phyloP scores from a whole-genome alignment of 78 protist genomes.

The Andalucia godoyi region DNA sequence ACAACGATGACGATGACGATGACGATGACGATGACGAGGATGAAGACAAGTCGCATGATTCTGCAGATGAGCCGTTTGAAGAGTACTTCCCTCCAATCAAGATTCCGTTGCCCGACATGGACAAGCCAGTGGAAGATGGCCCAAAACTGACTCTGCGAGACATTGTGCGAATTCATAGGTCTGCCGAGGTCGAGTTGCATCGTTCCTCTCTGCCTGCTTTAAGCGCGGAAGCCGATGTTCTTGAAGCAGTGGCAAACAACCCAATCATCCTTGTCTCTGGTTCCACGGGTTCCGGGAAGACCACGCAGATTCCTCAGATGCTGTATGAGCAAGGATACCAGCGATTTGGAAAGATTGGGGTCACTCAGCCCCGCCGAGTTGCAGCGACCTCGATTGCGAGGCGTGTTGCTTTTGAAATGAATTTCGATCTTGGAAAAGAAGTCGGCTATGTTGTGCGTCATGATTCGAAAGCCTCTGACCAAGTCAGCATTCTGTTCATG shows the following conservation, averaged over 20 bases:
- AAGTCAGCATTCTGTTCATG: conserved; percentile 78
- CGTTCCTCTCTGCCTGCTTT: conserved; percentile 40
- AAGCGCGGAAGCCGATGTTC: conserved; percentile 62
- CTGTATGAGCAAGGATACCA: conserved; percentile 81
- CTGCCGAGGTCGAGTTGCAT: background rate
- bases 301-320: conserved; percentile 90
- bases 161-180: conserved; percentile 7
- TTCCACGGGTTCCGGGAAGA: conserved; percentile 86
- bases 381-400: conserved; percentile 89
- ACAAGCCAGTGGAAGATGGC: no score
- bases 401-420: conserved; percentile 90
- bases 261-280: conserved; percentile 68
- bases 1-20: no score
- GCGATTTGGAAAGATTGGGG: conserved; percentile 75
- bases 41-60: no score
- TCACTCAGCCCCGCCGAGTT: conserved; percentile 98
- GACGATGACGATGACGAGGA: no score
- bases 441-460: conserved; percentile 80
- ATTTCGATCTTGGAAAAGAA: conserved; percentile 26
- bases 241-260: conserved; percentile 63
- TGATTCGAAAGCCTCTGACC: conserved; percentile 31
- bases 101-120: no score
- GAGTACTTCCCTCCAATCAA: no score
- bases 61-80: no score
- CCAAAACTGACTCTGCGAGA: no score